Conservation (phyloP, 1,139 yeast species). For the Martiniozyma asiatica region DNA sequence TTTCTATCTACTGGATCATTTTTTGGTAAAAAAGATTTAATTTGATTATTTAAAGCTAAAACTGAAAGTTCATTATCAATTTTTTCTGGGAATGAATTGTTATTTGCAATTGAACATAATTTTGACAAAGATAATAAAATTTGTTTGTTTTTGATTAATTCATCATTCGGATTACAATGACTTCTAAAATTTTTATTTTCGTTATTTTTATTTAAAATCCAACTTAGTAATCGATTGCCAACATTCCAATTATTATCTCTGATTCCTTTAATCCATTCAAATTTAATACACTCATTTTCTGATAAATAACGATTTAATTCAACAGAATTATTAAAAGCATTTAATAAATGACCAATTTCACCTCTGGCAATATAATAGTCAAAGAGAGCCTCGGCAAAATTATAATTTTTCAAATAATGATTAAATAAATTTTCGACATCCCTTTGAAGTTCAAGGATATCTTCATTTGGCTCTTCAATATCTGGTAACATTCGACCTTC, state of each 20-base stretch:
- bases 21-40: too few species aligned
- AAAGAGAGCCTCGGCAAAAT: conserved; percentile 58
- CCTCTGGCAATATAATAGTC: conserved; percentile 44
- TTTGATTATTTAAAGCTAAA: too few species aligned
- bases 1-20: too few species aligned
- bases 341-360: conserved; percentile 41
- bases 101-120: conserved; percentile 23
- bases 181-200: conserved; percentile 39
- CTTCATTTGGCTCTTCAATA: conserved; percentile 50
- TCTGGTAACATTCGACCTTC: conserved; percentile 12
- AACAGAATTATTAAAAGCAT: conserved; percentile 41
- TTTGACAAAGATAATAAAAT: conserved; percentile 65
- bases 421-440: conserved; percentile 28
- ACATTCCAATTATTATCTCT: conserved; percentile 34
- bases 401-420: conserved; percentile 45
- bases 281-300: conserved; percentile 30
- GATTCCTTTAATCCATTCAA: conserved; percentile 68
- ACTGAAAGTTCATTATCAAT: too few species aligned
- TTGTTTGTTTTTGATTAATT: conserved; percentile 36
- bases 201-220: too few species aligned
- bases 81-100: too few species aligned
- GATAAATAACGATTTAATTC: conserved; percentile 42
- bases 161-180: conserved; percentile 29
- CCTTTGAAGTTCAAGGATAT: conserved; percentile 36
- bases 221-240: too few species aligned